These are phyloP conservation scores for Arthrocladium fulminans DNA, from an alignment of 2,329 filamentous ascomycete genomes.

Conservation along the genomic window DNA sequence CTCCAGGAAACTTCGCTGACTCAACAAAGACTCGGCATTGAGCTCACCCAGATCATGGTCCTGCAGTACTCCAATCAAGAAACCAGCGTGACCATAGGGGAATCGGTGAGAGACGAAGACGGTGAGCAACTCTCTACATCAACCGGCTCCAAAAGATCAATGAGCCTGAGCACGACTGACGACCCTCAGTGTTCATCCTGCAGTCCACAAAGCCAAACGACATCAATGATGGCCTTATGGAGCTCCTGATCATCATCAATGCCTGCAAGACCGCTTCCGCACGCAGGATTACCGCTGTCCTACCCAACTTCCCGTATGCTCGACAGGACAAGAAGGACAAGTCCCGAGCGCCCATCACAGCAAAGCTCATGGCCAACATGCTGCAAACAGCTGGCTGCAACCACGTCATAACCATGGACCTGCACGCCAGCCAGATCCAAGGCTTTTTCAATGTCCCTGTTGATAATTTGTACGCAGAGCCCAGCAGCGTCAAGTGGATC, in stretches of 20 bases:
- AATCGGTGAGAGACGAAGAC: slow-evolving; percentile 94
- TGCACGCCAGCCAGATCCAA: slow-evolving; percentile 88
- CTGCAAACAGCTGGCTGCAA: slow-evolving; percentile 88
- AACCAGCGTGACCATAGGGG: slow-evolving; percentile 72
- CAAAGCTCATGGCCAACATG: slow-evolving; percentile 96
- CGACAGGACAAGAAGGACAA: slow-evolving; percentile 97
- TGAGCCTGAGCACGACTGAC: neutral
- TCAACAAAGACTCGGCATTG: slow-evolving; percentile 50
- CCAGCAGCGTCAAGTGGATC: slow-evolving; percentile 85
- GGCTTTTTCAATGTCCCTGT: slow-evolving; percentile 86
- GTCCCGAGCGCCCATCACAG: slow-evolving; percentile 90
- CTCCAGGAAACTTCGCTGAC: slow-evolving; percentile 12
- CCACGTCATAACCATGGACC: slow-evolving; percentile 91
- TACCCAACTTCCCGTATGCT: slow-evolving; percentile 94
- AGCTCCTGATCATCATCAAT: slow-evolving; percentile 96
- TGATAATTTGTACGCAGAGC: slow-evolving; percentile 84
- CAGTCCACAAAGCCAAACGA: slow-evolving; percentile 92
- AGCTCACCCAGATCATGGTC: slow-evolving; percentile 60
- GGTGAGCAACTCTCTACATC: slow-evolving; percentile 40
- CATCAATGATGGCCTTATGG: slow-evolving; percentile 97
- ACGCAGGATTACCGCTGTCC: slow-evolving; percentile 85
- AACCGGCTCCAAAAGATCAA: slow-evolving; percentile 1
- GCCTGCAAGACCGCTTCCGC: slow-evolving; percentile 81
- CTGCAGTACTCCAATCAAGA: slow-evolving; percentile 58
- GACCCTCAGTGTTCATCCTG: slow-evolving; percentile 67